Base-by-base conservation (phyloP, 2,329 filamentous ascomycete species). In the Blumeria graminis region DNA sequence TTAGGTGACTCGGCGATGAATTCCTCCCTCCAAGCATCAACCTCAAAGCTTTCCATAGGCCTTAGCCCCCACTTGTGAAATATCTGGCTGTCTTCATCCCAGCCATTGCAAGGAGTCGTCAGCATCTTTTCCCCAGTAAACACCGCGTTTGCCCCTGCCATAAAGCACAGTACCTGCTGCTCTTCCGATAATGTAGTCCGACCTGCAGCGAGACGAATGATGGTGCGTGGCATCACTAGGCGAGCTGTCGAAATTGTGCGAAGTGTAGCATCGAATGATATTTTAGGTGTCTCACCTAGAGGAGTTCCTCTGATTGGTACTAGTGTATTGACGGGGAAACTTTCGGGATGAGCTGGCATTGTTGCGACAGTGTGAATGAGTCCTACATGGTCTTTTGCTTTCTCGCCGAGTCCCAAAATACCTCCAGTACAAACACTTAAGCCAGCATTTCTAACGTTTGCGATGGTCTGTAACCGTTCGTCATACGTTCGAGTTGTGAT, bases 101-200 rank as follows among this genome's bases (percentile, higher is more conserved):
- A 94, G 34, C 86, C 86, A 62, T 86, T 89, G 67, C 86, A 93
- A 57, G 88, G 85, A 0, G 88, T 94, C 4, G 88, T 94, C 69
- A 94, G 68, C 88, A 94, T 94, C 75, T 90, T 94, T 72, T 94
- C 88, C 8, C 88, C 88, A 0, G 88, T 94, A 66, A 94, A 94
- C 36, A 94, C 83, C n/a, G 88, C 88, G 64, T 94, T 94, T 0
- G 88, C 88, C 13, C 88, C 88, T 0, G 87, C 86, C 77, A 86
- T 82, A 71, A 94, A 94, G 69, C 87, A 94, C 61, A 90, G 68
- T 13, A 86, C 81, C 70, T 94, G 88, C 71, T 94, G 83, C 69
- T 92, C 86, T 70, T 94, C 88, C 3, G 78, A 76, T 77, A 94
- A 83, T 11, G 81, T 85, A 67, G 86, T 88, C 51, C 88, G 74